Evolutionary conservation across 1,284 basidiomycete genomes (phyloP), one percentile per base, ranked within the genome.

Genomic region (Cryptococcus hybrid): DNA sequence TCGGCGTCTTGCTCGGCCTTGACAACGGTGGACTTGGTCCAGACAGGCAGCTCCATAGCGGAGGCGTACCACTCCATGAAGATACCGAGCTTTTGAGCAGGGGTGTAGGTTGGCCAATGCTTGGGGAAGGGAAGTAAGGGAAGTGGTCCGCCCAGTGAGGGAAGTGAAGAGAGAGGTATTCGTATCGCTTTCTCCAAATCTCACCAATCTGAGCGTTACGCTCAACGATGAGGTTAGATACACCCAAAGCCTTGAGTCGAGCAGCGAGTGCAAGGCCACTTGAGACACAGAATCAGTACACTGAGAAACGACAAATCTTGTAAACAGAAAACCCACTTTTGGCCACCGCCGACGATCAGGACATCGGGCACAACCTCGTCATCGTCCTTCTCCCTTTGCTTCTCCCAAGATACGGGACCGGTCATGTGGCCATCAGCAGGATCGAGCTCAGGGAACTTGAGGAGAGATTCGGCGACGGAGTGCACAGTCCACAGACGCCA

Each of bases 31-130:
- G 84, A 80, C 2, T 81, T 82, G 4, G 59, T 62, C 75, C 75
- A 77, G 18, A 66, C 57, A 44, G 58, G 46, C 12, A 77, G 66
- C 56, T 77, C 75, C 61, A 76, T 56, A 8, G 68, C 63, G 15
- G 47, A 45, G 9, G 62, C 70, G 55, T 76, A 77, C 56, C 60
- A 63, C 55, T 76, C 68, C 49, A 76, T 56, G 59, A 59, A 76
- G 37, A 61, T 49, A 13, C 63, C 68, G 7, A 60, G 57, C 60
- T 80, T 65, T 18, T 73, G 76, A 12, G 84, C 83, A 0, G 85
- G 84, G 0, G 83, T 82, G 64, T 82, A 85, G 0, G 84, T 82
- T 0, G 86, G 85, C 85, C 86, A 88, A 15, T 74, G 69, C 9
- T 64, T 44, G 30, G 80, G 80, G 60, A 75, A 81, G 2, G 63